A percentile compares a stretch with the other conserved stretches of the same genome.
Evolutionary conservation across 164 flowering plant species (phyloP).

Genomic region (Kingdonia uniflora): DNA sequence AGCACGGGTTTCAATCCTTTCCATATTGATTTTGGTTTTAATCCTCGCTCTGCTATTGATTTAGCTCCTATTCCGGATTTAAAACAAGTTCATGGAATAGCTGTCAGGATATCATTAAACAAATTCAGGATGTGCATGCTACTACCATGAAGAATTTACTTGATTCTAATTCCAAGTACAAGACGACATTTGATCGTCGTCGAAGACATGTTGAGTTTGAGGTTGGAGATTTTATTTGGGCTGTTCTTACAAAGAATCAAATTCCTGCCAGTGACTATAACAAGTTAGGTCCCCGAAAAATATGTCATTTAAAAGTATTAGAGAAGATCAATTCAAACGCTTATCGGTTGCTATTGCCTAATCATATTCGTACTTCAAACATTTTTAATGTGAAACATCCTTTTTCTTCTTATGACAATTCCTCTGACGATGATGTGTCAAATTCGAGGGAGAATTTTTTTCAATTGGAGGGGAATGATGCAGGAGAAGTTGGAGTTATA

Average conservation of each 20-base stretch:
- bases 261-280: not conserved
- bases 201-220: not conserved
- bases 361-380: not conserved
- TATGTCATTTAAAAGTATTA: not conserved
- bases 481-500: too few species aligned
- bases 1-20: not conserved
- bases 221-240: not conserved
- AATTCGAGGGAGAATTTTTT: not conserved
- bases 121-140: too few species aligned
- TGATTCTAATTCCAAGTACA: not conserved
- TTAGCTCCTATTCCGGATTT: not conserved
- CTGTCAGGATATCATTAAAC: too few species aligned
- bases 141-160: too few species aligned
- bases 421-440: not conserved
- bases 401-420: not conserved
- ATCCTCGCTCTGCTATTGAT: not conserved
- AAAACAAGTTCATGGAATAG: too few species aligned
- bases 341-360: not conserved
- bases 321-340: not conserved
- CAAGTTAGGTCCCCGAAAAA: not conserved
- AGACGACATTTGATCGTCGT: not conserved
- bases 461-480: not conserved
- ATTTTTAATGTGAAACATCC: not conserved
- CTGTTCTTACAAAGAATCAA: not conserved
- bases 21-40: not conserved